A percentile compares a stretch with the other conserved stretches of the same genome.
Evolutionary conservation across 345 rosid genomes (phyloP).

Genomic region (Salix brachista): DNA sequence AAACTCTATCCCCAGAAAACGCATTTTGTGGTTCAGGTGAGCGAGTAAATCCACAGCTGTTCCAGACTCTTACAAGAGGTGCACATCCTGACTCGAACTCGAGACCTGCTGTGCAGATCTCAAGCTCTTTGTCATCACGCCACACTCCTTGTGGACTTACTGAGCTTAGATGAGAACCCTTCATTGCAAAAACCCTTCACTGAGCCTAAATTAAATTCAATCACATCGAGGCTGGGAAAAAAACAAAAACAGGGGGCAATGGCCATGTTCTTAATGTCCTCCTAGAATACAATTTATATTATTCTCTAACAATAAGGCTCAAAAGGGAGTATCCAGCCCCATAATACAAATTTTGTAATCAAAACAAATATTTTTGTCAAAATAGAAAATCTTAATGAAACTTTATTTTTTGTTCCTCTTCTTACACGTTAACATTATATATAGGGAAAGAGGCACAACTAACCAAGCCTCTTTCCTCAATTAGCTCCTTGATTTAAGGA

Average conservation of each 20-base stretch:
- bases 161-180: constrained; percentile 34
- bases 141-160: neutral
- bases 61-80: accelerated
- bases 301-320: neutral
- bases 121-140: too few species aligned
- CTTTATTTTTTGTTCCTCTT: too few species aligned
- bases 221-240: neutral
- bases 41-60: accelerated
- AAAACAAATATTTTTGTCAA: neutral
- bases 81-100: too few species aligned
- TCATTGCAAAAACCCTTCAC: constrained; percentile 6
- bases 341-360: neutral
- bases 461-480: too few species aligned
- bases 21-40: accelerated
- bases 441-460: too few species aligned
- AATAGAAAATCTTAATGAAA: too few species aligned
- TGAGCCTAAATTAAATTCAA: too few species aligned
- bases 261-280: neutral
- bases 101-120: too few species aligned
- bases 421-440: too few species aligned
- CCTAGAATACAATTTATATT: too few species aligned
- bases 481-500: too few species aligned
- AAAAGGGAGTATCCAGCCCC: neutral
- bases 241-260: neutral
- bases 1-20: accelerated